A percentile compares a stretch with the other conserved stretches of the same genome.
phyloP scores from a whole-genome alignment of 148 eudicot genomes.

The Bassia scoparia region DNA sequence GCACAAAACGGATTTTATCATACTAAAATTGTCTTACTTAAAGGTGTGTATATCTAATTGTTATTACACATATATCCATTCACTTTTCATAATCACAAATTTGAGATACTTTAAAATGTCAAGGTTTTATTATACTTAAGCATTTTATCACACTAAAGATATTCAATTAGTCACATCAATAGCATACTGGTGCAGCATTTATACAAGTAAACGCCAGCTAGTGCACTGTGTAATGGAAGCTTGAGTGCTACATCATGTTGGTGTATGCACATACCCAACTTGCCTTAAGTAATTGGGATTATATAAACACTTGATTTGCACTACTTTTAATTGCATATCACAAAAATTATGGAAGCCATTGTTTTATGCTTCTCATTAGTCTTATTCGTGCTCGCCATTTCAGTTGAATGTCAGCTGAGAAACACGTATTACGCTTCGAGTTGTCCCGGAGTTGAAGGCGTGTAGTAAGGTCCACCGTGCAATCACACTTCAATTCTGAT shows the following conservation, averaged over 20 bases:
- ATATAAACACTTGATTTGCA: background rate
- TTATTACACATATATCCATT: too few species aligned
- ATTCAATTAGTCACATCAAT: background rate
- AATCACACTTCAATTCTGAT: constrained; percentile 43
- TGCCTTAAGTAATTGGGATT: background rate
- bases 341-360: constrained; percentile 18
- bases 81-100: too few species aligned
- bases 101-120: too few species aligned
- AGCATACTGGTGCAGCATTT: constrained; percentile 12
- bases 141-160: too few species aligned
- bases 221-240: constrained; percentile 26
- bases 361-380: constrained; percentile 13
- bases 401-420: constrained; percentile 38
- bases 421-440: constrained; percentile 42
- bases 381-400: background rate
- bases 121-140: too few species aligned
- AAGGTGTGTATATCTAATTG: too few species aligned
- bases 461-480: constrained; percentile 56
- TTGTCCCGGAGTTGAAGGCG: constrained; percentile 47
- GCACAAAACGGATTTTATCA: too few species aligned
- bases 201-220: constrained; percentile 19
- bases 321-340: background rate
- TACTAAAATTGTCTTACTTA: too few species aligned
- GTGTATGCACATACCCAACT: background rate
- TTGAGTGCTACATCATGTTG: constrained; percentile 9